Evolutionary conservation across 768 basidiomycete genomes (phyloP).

Genomic region (Russula lepida): DNA sequence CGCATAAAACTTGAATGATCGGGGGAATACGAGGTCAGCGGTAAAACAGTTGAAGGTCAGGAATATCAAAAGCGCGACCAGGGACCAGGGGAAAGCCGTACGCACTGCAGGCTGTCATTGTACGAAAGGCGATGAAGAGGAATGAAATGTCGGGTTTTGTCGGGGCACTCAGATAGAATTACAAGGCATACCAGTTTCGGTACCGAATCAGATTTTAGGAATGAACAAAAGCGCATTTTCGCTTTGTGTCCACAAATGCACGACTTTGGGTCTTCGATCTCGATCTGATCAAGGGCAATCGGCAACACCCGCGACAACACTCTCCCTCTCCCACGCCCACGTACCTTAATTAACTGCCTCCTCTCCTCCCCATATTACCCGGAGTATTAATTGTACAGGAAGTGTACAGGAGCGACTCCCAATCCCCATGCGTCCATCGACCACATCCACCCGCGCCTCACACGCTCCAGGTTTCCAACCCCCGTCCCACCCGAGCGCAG

Average conservation of each 20-base stretch:
- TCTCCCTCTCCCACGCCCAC: too few relatives aligned
- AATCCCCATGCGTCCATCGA: slow-evolving; percentile 1
- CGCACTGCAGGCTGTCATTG: too few relatives aligned
- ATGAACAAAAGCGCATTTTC: too few relatives aligned
- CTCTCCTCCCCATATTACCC: too few relatives aligned
- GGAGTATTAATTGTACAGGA: too few relatives aligned
- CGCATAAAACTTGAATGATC: neutral
- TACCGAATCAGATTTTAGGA: neutral
- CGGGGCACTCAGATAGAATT: neutral
- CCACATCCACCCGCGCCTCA: slow-evolving; percentile 32
- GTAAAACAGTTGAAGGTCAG: neutral
- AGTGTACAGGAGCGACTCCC: neutral
- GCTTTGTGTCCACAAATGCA: slow-evolving; percentile 4
- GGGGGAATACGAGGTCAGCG: neutral
- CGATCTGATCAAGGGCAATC: too few relatives aligned
- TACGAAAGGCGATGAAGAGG: neutral
- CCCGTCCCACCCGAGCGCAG: slow-evolving; percentile 38
- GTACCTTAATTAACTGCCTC: too few relatives aligned
- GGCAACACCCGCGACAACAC: too few relatives aligned
- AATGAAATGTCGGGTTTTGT: neutral
- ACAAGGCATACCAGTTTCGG: neutral
- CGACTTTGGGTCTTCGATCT: too few relatives aligned
- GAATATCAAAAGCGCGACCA: neutral
- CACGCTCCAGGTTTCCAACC: slow-evolving; percentile 35
- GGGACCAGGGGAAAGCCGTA: slow-evolving; percentile 2